Percentiles rank a stretch among this genome's conserved stretches.
These are phyloP conservation scores for Penicillium alfredii DNA, from an alignment of 495 filamentous ascomycete species.

Conservation along the genomic window DNA sequence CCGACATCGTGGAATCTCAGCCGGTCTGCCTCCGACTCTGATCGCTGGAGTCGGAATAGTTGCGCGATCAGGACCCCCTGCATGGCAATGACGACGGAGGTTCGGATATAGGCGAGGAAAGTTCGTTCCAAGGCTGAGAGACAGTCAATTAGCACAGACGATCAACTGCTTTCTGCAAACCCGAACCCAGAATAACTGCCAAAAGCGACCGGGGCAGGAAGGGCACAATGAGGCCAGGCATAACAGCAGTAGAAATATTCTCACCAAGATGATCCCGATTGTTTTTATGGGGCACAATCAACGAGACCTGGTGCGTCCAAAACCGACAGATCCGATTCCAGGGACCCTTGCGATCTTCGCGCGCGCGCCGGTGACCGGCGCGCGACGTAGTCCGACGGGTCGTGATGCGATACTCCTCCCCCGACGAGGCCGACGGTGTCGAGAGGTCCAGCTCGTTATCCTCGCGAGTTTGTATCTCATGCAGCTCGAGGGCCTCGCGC, in stretches of 20 bases:
- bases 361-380: conserved; percentile 8
- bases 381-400: conserved; percentile 23
- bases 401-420: conserved; percentile 29
- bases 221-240: no score
- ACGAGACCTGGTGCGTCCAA: conserved; percentile 37
- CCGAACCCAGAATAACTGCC: no score
- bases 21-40: conserved; percentile 11
- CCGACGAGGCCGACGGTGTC: conserved; percentile 28
- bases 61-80: conserved; percentile 61
- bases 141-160: no score
- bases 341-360: conserved; percentile 17
- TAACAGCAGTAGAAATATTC: conserved; percentile 1
- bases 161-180: no score
- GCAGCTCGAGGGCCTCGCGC: conserved; percentile 31
- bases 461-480: conserved; percentile 26
- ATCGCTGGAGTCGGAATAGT: conserved; percentile 62
- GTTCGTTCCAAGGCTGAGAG: conserved; percentile 67
- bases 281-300: conserved; percentile 38
- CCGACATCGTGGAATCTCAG: conserved; percentile 60
- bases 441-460: conserved; percentile 22
- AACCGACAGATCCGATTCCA: conserved; percentile 25
- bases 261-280: conserved; percentile 44
- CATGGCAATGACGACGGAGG: conserved; percentile 63
- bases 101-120: conserved; percentile 72
- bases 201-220: no score